phyloP scores from a whole-genome alignment of 2,329 filamentous ascomycete species.

The Bipolaris victoriae region DNA sequence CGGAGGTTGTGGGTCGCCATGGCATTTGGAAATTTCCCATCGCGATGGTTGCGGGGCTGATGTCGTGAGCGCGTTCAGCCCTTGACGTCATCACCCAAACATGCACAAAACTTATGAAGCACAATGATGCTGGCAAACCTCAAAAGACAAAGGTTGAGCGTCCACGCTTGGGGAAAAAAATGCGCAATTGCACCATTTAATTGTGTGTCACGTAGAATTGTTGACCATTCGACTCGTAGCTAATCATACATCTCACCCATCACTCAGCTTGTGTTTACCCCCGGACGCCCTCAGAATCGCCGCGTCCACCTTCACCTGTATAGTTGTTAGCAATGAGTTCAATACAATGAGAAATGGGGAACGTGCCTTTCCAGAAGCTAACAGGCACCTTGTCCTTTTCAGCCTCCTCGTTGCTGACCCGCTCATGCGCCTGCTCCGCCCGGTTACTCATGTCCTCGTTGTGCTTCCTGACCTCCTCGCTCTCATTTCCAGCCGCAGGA shows the following conservation, averaged over 20 bases:
- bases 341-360: neutral
- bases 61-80: constrained; percentile 6
- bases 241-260: constrained; percentile 10
- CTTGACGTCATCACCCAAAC: constrained; percentile 22
- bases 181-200: neutral
- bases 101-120: constrained; percentile 26
- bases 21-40: constrained; percentile 41
- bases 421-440: constrained; percentile 51
- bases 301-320: constrained; percentile 37
- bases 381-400: constrained; percentile 51
- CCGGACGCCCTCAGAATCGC: constrained; percentile 20
- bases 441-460: constrained; percentile 53
- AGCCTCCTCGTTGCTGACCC: constrained; percentile 46
- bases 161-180: neutral
- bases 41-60: constrained; percentile 12
- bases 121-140: neutral
- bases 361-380: constrained; percentile 51
- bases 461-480: constrained; percentile 52
- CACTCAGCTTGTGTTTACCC: neutral
- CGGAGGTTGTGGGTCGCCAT: constrained; percentile 21
- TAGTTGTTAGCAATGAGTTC: constrained; percentile 14
- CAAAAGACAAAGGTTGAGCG: neutral
- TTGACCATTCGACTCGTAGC: neutral
- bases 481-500: constrained; percentile 41
- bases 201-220: neutral